Base-by-base conservation (phyloP, 768 basidiomycete species). In the Suillus subaureus region DNA sequence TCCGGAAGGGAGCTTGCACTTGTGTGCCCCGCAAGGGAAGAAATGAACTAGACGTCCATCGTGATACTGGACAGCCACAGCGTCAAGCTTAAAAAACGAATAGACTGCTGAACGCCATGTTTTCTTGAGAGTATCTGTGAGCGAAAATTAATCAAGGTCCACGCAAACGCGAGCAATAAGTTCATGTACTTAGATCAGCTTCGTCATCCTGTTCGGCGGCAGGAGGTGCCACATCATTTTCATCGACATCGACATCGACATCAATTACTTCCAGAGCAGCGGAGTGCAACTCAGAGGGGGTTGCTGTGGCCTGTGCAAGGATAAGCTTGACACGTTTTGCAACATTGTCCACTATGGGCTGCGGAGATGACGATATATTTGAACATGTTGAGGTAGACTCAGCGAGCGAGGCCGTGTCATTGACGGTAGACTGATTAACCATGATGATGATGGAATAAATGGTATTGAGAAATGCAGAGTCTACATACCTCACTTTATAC, bases 231-330 rank as follows among this genome's bases (percentile, higher is more conserved):
- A n/a, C 6, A 47, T 47, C n/a, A 43, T 18, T 43, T 43, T 42
- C 16, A 7, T 42, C 42, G 8, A 18, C 16, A 21, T 45, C 43
- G 9, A 45, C 16, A 21, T 45, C 43, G 9, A 45, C 31, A 31
- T 31, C 31, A n/a, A 47, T 47, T n/a, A 42, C 43, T 57, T 64
- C 28, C 61, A 49, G 18, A 74, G 71, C 43, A 45, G 43, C 21
- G 21, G 43, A 45, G 43, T n/a, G 43, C 21, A n/a, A 45, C 21
- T 45, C 21, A 9, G 43, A 45, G 43, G 43, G 43, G 21, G 31
- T 31, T 31, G 31, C 31, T 31, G 3, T 31, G 31, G 5, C 31
- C 31, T 31, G 31, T 31, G 31, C 21, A 45, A 45, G 43, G 43
- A 45, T n/a, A 1, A n/a, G 21, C 9, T n/a, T n/a, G 9, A n/a